Percentiles rank a stretch among this genome's conserved stretches.
These are phyloP conservation scores for Handroanthus guayacan DNA, from an alignment of 257 asterid genomes.

Conservation along the genomic window DNA sequence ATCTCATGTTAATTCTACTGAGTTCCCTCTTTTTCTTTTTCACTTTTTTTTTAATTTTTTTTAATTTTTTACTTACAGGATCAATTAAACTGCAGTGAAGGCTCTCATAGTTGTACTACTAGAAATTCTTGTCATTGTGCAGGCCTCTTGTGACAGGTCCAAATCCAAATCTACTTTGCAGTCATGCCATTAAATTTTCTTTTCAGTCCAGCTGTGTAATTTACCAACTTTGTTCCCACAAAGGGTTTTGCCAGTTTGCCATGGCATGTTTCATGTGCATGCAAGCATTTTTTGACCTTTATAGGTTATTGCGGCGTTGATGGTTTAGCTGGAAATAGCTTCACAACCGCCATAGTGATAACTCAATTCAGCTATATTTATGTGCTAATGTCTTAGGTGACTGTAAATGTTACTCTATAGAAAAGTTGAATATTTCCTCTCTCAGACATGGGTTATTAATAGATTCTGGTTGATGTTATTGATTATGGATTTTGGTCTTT, in stretches of 20 bases:
- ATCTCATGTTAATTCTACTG: background rate
- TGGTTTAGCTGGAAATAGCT: conserved; percentile 19
- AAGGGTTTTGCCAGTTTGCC: conserved; percentile 17
- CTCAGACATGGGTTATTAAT: background rate
- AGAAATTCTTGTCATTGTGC: conserved; percentile 20
- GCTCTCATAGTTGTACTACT: conserved; percentile 3
- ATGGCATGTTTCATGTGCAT: conserved; percentile 21
- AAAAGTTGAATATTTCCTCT: background rate
- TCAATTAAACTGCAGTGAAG: conserved; percentile 25
- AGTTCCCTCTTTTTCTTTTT: background rate
- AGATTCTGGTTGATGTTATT: background rate
- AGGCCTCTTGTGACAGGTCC: conserved; percentile 10
- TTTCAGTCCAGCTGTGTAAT: conserved; percentile 23
- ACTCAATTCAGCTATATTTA: conserved; percentile 19
- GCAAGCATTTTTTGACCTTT: conserved; percentile 17
- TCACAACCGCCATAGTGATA: background rate
- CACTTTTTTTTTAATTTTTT: background rate
- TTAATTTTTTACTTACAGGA: conserved; percentile 34
- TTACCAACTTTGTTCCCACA: background rate
- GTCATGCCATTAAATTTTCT: background rate
- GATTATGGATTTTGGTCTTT: background rate
- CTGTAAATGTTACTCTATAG: background rate
- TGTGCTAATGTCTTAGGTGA: background rate
- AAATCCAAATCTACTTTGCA: background rate
- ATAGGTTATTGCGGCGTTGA: conserved; percentile 1